phyloP scores from a whole-genome alignment of 495 filamentous ascomycete species.

The Amphirosellinia nigrospora region DNA sequence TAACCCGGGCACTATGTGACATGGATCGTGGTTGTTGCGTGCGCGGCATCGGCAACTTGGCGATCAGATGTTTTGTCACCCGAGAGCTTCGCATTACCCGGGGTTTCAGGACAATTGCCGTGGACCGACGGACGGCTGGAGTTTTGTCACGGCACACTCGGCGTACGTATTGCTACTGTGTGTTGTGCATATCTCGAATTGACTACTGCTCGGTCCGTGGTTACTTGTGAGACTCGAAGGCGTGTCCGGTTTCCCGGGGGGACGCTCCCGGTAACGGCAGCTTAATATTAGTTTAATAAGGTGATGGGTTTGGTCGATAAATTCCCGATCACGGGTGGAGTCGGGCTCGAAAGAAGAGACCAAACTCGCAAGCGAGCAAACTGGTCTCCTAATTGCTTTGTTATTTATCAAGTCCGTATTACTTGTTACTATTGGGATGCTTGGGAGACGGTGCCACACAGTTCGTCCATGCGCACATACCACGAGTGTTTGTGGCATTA shows the following conservation, averaged over 20 bases:
- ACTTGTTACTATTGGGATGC: not conserved
- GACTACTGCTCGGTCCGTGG: not conserved
- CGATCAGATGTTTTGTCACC: conserved; percentile 20
- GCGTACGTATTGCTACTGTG: not conserved
- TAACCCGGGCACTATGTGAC: conserved; percentile 8
- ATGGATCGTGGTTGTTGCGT: conserved; percentile 11
- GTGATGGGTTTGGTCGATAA: not conserved
- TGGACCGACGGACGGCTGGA: not conserved
- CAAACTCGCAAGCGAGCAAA: conserved; percentile 11
- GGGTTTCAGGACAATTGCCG: conserved; percentile 16
- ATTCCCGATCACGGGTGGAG: conserved; percentile 19
- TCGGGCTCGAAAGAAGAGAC: not conserved
- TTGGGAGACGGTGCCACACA: conserved; percentile 3
- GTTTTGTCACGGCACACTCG: not conserved
- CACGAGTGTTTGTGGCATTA: not conserved
- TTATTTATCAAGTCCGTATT: conserved; percentile 14
- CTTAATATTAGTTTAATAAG: conserved; percentile 2
- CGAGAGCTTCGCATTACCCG: conserved; percentile 15
- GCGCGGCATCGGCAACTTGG: conserved; percentile 5
- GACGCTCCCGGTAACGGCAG: not conserved
- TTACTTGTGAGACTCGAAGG: not conserved
- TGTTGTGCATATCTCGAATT: not conserved
- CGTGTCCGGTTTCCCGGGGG: conserved; percentile 2
- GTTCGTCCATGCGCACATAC: not conserved
- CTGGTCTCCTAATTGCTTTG: not conserved